Conservation (phyloP, 345 rosid species). For the Pelargonium nanum region DNA sequence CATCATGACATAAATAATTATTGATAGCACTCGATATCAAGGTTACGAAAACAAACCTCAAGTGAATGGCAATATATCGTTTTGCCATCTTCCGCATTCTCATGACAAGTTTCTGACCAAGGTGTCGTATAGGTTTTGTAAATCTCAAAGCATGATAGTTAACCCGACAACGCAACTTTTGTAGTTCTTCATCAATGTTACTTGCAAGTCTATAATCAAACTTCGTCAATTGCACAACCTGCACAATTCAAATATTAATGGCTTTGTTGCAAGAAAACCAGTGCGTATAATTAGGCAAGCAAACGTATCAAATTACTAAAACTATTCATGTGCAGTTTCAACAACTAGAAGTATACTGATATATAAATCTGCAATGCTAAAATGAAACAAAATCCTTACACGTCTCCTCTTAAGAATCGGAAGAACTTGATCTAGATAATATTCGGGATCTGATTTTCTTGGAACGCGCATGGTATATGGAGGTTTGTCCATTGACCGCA, state of each 20-base stretch:
- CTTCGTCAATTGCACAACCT: constrained; percentile 97
- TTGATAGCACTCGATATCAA: neutral
- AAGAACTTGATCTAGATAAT: constrained; percentile 90
- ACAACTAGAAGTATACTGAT: neutral
- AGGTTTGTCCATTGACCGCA: constrained; percentile 94
- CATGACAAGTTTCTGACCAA: constrained; percentile 65
- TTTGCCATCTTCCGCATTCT: constrained; percentile 71
- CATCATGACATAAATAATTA: neutral
- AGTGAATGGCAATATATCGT: constrained; percentile 79
- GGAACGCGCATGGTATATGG: constrained; percentile 98
- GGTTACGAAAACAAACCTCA: constrained; percentile 44
- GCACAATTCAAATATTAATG: constrained; percentile 5
- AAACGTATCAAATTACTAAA: neutral
- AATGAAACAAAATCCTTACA: constrained; percentile 32
- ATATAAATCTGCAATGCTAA: neutral
- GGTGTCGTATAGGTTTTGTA: constrained; percentile 65
- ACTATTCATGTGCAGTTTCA: neutral
- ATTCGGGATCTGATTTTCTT: constrained; percentile 85
- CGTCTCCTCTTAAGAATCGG: constrained; percentile 73
- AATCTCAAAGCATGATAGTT: constrained; percentile 88
- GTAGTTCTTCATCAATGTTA: constrained; percentile 78
- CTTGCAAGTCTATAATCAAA: constrained; percentile 92
- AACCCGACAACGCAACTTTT: constrained; percentile 86
- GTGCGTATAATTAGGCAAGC: constrained; percentile 4
- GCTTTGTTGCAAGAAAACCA: constrained; percentile 11